Conservation (phyloP, 1,139 yeast species). For the Nematodospora anomalae region DNA sequence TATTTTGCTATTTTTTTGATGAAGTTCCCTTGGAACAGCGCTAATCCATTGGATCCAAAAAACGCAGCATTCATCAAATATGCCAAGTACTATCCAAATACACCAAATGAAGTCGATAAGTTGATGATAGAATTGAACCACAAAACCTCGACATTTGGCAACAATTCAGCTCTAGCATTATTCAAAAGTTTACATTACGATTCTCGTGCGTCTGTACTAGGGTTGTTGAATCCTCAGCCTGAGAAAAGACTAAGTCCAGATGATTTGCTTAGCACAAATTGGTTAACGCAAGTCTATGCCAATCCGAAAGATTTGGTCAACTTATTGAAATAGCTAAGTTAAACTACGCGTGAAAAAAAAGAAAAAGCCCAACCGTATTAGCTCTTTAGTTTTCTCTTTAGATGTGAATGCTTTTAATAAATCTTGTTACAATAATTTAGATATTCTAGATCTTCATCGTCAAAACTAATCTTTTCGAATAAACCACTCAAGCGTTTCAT, state of each 20-base stretch:
- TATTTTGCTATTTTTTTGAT: constrained; percentile 47
- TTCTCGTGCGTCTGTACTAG: constrained; percentile 33
- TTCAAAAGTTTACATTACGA: constrained; percentile 43
- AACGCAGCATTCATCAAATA: constrained; percentile 28
- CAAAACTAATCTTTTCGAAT: too few relatives aligned
- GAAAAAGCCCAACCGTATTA: too few relatives aligned
- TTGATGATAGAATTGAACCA: constrained; percentile 27
- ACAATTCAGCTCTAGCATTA: constrained; percentile 35
- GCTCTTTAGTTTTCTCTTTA: too few relatives aligned
- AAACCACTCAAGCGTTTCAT: neutral
- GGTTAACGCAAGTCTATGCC: constrained; percentile 48
- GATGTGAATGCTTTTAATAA: too few relatives aligned
- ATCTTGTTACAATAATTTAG: neutral
- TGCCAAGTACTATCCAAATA: constrained; percentile 22
- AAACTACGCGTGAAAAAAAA: neutral
- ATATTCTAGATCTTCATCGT: constrained; percentile 1
- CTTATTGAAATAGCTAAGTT: constrained; percentile 12
- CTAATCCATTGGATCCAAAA: constrained; percentile 24
- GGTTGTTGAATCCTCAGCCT: constrained; percentile 35
- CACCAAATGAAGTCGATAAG: constrained; percentile 18
- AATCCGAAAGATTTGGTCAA: constrained; percentile 37
- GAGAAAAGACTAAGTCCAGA: constrained; percentile 24
- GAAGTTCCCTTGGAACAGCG: constrained; percentile 50
- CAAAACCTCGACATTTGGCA: constrained; percentile 14
- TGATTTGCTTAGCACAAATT: constrained; percentile 32